Conservation (phyloP, 331 rosid species). For the Pyracantha coccinea region DNA sequence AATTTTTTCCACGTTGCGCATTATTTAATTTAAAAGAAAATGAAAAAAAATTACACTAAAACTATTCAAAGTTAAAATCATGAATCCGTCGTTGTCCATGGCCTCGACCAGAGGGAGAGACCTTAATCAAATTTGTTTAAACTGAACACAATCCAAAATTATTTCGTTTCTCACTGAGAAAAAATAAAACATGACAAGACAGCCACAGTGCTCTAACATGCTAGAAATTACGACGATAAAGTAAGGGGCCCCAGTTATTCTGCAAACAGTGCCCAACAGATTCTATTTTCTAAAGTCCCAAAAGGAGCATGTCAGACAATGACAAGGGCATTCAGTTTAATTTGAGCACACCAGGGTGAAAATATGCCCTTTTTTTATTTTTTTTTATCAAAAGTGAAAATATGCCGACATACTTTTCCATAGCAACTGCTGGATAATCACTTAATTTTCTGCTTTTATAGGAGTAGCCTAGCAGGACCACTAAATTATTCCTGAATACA, state of each 20-base stretch:
- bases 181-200: not conserved
- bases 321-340: not conserved
- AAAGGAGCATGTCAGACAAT: not conserved
- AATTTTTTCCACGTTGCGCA: not conserved
- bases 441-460: not conserved
- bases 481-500: not conserved
- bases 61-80: not conserved
- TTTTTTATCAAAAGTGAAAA: not conserved
- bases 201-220: not conserved
- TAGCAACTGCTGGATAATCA: not conserved
- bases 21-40: too few species aligned
- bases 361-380: too few species aligned
- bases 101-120: not conserved
- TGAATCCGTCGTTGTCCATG: not conserved
- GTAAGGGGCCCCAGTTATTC: not conserved
- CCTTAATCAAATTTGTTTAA: not conserved
- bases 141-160: not conserved
- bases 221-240: not conserved
- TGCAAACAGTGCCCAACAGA: not conserved
- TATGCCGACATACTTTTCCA: not conserved
- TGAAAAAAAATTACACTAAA: too few species aligned
- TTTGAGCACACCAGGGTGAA: not conserved
- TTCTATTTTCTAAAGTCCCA: not conserved
- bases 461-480: not conserved
- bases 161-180: not conserved